Evolutionary conservation across 768 basidiomycete genomes (phyloP), one percentile per base, ranked within the genome.

Genomic region (Boletus speciosus): DNA sequence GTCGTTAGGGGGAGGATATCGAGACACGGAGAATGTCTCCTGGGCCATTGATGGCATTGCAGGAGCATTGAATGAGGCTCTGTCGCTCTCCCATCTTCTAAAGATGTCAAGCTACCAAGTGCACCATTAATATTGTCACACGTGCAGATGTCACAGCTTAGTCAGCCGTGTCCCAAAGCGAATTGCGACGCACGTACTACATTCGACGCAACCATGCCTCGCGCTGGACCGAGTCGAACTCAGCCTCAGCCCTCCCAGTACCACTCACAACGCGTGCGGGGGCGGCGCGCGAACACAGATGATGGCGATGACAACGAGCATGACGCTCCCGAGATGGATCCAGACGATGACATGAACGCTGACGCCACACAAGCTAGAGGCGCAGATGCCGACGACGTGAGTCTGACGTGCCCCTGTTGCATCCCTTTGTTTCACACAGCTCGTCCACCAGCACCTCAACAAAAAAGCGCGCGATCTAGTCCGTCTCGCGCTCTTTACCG

Each of bases 401-500:
- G 31, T 32, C 31, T 32, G 31, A 32, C 31, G 10, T 32, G 44
- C 6, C 16, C n/a, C 19, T 2, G 7, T 27, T 6, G 21, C 19
- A 16, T 44, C 7, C 35, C 15, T 25, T 31, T 9, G 4, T 27
- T 51, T 9, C 15, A 19, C 10, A 10, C 11, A 14, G 10, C 5
- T 36, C 25, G 3, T n/a, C 10, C 9, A 29, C n/a, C 43, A 94
- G 90, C 82, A 86, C 19, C 62, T 84, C 23, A 73, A 76, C n/a
- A 78, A 81, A 47, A 84, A 82, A 66, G 88, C 88, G 0, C 76
- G 80, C 46, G 83, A 85, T 47, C 78, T 96, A 32, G 89, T 88
- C 10, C 81, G 93, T 16, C 77, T 92, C 23, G 90, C 92, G 3
- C 74, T 98, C 39, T 95, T 93, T 68, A 78, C 76, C 5, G 93